Evolutionary conservation across 176 grass and related monocot genomes (phyloP).

Genomic region (Puccinellia tenuiflora): DNA sequence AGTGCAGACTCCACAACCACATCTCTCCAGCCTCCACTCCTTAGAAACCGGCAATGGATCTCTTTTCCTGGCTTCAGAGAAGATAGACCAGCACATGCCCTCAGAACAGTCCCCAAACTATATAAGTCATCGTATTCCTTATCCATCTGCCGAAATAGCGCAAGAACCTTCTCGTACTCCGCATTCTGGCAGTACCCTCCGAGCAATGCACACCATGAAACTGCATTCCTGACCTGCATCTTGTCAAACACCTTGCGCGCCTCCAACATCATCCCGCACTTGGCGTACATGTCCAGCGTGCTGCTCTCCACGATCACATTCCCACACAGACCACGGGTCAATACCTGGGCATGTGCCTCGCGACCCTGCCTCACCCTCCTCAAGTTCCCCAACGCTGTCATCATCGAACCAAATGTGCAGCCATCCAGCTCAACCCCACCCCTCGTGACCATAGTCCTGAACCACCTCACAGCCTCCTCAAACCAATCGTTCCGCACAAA

Average conservation of each 20-base stretch:
- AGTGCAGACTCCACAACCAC: conserved; percentile 70
- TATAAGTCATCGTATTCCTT: conserved; percentile 42
- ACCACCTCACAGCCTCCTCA: conserved; percentile 42
- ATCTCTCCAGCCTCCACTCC: conserved; percentile 44
- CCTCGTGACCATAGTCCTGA: conserved; percentile 37
- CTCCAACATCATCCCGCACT: conserved; percentile 54
- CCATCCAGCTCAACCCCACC: conserved; percentile 30
- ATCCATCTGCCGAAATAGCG: conserved; percentile 57
- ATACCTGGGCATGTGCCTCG: conserved; percentile 48
- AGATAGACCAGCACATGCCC: conserved; percentile 57
- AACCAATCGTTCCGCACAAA: conserved; percentile 65
- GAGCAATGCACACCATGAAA: conserved; percentile 75
- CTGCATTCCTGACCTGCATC: conserved; percentile 58
- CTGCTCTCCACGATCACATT: conserved; percentile 84
- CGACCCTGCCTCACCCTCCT: conserved; percentile 46
- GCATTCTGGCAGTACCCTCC: conserved; percentile 63
- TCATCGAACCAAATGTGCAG: conserved; percentile 68
- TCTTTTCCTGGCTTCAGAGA: conserved; percentile 61
- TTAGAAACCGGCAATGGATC: conserved; percentile 65
- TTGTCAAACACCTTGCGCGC: conserved; percentile 66
- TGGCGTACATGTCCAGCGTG: conserved; percentile 78
- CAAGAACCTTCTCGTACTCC: conserved; percentile 43
- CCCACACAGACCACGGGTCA: conserved; percentile 54
- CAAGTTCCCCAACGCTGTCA: conserved; percentile 63
- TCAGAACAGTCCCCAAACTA: conserved; percentile 61